Conservation (phyloP, 352 stramenopile species). For the Phytophthora kernoviae region DNA sequence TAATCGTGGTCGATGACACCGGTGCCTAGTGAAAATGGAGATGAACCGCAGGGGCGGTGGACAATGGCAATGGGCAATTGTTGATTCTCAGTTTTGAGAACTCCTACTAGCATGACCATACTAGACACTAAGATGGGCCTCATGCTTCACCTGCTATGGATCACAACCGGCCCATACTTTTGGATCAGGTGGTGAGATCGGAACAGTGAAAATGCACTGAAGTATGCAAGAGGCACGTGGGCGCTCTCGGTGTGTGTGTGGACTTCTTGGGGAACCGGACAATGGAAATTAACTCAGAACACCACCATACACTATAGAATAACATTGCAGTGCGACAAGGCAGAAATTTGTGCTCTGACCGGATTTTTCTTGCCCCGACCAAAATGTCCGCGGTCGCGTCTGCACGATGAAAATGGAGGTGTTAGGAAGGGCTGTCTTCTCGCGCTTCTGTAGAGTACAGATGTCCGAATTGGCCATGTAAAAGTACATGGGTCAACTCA, state of each 20-base stretch:
- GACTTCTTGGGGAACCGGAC: neutral
- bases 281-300: neutral
- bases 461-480: neutral
- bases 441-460: neutral
- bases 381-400: neutral
- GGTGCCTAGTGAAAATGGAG: no score
- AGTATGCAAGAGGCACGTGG: no score
- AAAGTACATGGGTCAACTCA: neutral
- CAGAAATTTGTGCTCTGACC: neutral
- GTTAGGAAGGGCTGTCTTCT: neutral
- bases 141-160: no score
- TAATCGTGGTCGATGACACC: no score
- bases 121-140: no score
- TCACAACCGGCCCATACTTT: no score
- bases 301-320: neutral
- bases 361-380: neutral
- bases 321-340: neutral
- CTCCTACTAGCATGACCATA: no score
- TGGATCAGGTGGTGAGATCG: no score
- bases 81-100: no score
- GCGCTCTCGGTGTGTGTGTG: neutral
- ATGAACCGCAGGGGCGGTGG: no score
- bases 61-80: no score
- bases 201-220: no score
- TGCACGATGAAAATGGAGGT: neutral